Evolutionary conservation across 2,329 filamentous ascomycete species (phyloP).

Genomic region (Talaromyces sp.): DNA sequence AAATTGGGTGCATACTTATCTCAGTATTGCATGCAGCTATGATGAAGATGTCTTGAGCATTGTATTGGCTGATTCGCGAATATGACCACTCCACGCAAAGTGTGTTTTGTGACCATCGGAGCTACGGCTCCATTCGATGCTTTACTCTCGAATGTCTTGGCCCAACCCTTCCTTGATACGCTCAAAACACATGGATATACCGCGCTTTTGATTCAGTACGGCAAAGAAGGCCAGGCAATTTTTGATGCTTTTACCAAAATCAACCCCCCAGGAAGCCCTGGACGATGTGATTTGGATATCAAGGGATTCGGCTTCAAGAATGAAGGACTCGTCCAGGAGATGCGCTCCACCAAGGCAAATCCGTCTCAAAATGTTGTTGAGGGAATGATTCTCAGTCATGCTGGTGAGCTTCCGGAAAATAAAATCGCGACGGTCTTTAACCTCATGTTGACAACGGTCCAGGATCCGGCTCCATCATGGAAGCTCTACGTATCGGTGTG

Average conservation of each 20-base stretch:
- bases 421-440: neutral
- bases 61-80: neutral
- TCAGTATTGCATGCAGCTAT: neutral
- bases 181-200: constrained; percentile 64
- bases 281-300: constrained; percentile 49
- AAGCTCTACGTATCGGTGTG: constrained; percentile 69
- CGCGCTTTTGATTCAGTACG: constrained; percentile 75
- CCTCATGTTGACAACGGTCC: neutral
- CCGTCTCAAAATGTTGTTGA: constrained; percentile 41
- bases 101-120: constrained; percentile 85
- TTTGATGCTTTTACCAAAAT: constrained; percentile 45
- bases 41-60: constrained; percentile 12
- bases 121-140: constrained; percentile 80
- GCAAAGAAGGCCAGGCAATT: constrained; percentile 58
- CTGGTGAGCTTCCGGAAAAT: constrained; percentile 57
- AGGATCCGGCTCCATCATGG: constrained; percentile 89
- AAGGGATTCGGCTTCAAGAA: constrained; percentile 64
- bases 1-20: neutral
- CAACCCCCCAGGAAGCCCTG: constrained; percentile 23
- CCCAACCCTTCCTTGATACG: constrained; percentile 58
- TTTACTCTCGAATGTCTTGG: constrained; percentile 66
- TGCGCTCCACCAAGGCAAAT: constrained; percentile 52
- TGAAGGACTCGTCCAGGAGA: constrained; percentile 57
- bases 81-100: constrained; percentile 29
- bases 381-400: constrained; percentile 83